These are phyloP conservation scores for Diaporthe citriasiana DNA, from an alignment of 2,329 filamentous ascomycete genomes.

Conservation along the genomic window DNA sequence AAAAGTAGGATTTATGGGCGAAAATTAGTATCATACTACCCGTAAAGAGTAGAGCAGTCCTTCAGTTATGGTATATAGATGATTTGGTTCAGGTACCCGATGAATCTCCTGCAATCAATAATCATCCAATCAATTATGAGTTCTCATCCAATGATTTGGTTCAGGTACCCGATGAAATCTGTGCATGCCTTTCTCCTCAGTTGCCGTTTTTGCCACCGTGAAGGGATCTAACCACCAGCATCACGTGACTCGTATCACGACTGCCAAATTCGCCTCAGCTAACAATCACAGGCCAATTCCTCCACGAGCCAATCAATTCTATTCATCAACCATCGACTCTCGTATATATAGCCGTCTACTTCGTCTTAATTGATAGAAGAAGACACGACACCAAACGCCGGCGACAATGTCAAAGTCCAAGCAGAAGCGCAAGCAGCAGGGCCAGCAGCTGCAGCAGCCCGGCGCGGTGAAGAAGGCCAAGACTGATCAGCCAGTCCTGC, in stretches of 20 bases:
- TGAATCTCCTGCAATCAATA: too few species aligned
- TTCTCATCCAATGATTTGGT: background rate
- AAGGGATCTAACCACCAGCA: conserved; percentile 5
- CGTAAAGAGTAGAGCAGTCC: too few species aligned
- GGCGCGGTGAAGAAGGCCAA: conserved; percentile 39
- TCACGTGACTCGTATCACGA: background rate
- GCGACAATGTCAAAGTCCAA: conserved; percentile 40
- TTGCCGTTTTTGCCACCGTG: background rate
- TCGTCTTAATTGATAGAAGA: background rate
- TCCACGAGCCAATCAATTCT: background rate
- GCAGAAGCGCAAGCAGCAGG: conserved; percentile 40
- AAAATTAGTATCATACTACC: too few species aligned
- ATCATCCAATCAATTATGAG: background rate
- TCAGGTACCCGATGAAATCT: background rate
- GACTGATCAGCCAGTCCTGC: conserved; percentile 18
- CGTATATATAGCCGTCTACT: background rate
- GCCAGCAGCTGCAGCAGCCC: conserved; percentile 23
- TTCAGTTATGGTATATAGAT: too few species aligned
- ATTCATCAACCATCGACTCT: background rate
- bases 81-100: too few species aligned
- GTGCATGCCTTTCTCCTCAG: background rate
- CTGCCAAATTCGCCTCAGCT: background rate
- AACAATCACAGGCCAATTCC: background rate
- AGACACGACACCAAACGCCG: background rate
- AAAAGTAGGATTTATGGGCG: too few species aligned